Percentiles rank a stretch among this genome's conserved stretches.
Conservation (phyloP, 2,329 filamentous ascomycete genomes). For the Colletotrichum scovillei region DNA sequence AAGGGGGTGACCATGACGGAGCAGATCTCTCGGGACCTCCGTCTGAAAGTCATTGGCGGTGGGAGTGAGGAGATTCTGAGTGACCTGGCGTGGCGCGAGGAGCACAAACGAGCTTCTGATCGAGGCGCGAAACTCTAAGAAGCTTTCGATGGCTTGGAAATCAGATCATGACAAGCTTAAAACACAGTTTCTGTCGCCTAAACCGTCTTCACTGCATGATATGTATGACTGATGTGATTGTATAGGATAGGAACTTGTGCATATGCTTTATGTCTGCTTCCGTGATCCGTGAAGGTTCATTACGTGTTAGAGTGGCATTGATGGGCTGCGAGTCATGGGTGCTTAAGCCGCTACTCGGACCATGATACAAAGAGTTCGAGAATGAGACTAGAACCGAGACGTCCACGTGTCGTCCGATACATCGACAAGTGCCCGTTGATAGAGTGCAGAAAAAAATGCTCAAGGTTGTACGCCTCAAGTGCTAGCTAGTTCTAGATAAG, state of each 20-base stretch:
- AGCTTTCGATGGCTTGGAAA: not conserved
- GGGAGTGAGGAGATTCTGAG: conserved; percentile 67
- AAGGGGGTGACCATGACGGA: conserved; percentile 60
- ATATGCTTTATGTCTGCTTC: too few species aligned
- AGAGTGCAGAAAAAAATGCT: not conserved
- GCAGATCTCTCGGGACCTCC: conserved; percentile 63
- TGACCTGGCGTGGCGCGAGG: conserved; percentile 63
- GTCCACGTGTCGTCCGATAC: not conserved
- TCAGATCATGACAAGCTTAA: not conserved
- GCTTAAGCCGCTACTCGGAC: too few species aligned
- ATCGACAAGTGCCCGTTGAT: not conserved
- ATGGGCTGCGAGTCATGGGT: not conserved
- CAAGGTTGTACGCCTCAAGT: not conserved
- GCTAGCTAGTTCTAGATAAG: not conserved
- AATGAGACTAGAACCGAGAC: not conserved
- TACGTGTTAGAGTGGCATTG: fast-evolving
- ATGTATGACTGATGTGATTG: not conserved
- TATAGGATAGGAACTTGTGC: not conserved
- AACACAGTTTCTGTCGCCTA: conserved; percentile 1
- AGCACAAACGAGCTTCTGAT: conserved; percentile 39
- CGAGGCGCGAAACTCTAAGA: conserved; percentile 19
- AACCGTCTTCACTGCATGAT: not conserved
- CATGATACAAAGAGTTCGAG: not conserved
- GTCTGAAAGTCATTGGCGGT: conserved; percentile 63
- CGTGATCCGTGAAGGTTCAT: not conserved